Base-by-base conservation (phyloP, 164 flowering plant genomes). In the Saururus chinensis region DNA sequence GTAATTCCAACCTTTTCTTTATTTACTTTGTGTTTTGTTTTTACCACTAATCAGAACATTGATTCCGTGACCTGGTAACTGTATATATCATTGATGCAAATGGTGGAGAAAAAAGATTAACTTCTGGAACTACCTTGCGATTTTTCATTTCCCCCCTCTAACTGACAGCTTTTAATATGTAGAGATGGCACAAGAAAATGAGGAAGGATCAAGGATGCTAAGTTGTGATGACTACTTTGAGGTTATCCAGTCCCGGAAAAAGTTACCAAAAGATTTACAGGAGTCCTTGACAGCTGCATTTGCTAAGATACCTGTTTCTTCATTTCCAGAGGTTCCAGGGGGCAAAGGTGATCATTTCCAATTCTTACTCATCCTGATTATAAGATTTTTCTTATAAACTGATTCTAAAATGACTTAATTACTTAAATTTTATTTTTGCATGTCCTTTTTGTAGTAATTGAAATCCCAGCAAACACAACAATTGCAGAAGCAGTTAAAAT, bases 221-320 rank as follows among this genome's bases (percentile, higher is more conserved):
- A 78, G 77, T 69, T 84, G 68, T 73, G 96, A 89, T 79, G 84
- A 80, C 0, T 92, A 92, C 72, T 92, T 85, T 64, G 86, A 83
- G 70, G 75, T 60, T 7, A 77, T 89, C 9, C 96, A 89, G 60
- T 80, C 80, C n/a, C 73, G 88, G 75, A 92, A 92, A 74, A 92
- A 83, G 64, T 59, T 92, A 26, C 86, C 98, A 5, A 20, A n/a
- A 16, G 37, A 79, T 8, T 64, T 92, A 49, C 98, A 92, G 61
- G 84, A 86, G 67, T 56, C 80, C 42, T 63, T 92, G 49, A 87
- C 93, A 7, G 54, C 66, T 67, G 87, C 96, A 56, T 92, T 92
- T 70, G 79, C 82, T 13, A 75, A 41, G 55, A 84, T 92, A 53
- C 93, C 85, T 9, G 96, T 84, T 67, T 84, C 93, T 40, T 79